These are phyloP conservation scores for Oligophagozyma castellii DNA, from an alignment of 1,139 yeast species.

Conservation along the genomic window DNA sequence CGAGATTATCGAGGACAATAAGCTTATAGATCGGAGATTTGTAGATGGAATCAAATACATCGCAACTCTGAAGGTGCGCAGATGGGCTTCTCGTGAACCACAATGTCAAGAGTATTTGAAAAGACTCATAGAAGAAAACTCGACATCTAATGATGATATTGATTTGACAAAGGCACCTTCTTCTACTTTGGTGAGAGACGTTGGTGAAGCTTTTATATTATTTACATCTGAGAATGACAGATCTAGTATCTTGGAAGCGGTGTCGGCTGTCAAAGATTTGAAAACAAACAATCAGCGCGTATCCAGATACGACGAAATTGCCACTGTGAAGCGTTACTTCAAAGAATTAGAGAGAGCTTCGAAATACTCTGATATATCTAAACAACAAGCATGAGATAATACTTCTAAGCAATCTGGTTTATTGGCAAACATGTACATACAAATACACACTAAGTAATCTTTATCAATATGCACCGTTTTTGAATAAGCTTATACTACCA, in stretches of 20 bases:
- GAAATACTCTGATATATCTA: no score
- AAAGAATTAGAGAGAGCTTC: conserved; percentile 12
- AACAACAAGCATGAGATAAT: no score
- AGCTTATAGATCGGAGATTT: conserved; percentile 46
- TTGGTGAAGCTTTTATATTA: conserved; percentile 37
- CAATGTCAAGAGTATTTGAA: conserved; percentile 12
- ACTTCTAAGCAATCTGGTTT: no score
- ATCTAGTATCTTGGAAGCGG: conserved; percentile 38
- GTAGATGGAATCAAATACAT: conserved; percentile 55
- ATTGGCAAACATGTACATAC: no score
- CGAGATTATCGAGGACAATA: conserved; percentile 33
- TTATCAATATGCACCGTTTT: no score
- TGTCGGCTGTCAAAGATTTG: conserved; percentile 34
- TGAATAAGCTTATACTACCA: no score
- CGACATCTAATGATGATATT: background rate
- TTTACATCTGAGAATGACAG: conserved; percentile 35
- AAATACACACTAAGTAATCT: no score
- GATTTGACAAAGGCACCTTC: conserved; percentile 1
- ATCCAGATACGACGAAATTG: conserved; percentile 25
- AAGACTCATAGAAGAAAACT: conserved; percentile 3
- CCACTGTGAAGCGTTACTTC: conserved; percentile 22
- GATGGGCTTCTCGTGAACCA: conserved; percentile 27
- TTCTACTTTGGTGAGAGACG: conserved; percentile 25
- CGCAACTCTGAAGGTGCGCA: conserved; percentile 49
- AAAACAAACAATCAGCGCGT: conserved; percentile 20